Conservation (phyloP, 371 early-diverging fungal genomes). For the Ordospora pajunii region DNA sequence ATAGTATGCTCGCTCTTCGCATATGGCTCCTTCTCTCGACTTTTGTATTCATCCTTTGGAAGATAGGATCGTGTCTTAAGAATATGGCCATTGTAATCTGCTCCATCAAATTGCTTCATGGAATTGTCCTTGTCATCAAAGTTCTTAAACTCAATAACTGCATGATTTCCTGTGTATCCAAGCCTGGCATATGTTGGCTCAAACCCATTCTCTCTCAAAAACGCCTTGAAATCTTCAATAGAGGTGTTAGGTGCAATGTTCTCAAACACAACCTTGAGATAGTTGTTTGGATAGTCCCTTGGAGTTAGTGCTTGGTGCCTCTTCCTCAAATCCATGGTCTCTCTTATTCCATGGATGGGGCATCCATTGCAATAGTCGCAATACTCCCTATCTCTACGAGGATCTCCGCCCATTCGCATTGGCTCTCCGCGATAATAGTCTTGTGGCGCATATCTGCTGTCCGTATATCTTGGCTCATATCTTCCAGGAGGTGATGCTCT, state of each 20-base stretch:
- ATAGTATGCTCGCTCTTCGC: not conserved
- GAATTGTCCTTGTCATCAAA: conserved; percentile 36
- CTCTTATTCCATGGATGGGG: conserved; percentile 10
- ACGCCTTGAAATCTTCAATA: conserved; percentile 25
- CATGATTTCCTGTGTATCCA: conserved; percentile 36
- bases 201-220: conserved; percentile 23
- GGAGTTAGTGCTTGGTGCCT: not conserved
- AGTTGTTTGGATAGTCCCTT: conserved; percentile 24
- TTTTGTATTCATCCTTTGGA: conserved; percentile 5
- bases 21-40: not conserved
- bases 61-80: conserved; percentile 10
- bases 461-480: not conserved
- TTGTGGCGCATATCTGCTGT: not conserved
- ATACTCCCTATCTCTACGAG: not conserved
- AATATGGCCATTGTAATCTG: conserved; percentile 13
- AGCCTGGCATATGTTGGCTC: conserved; percentile 39
- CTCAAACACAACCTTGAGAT: conserved; percentile 40
- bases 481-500: not conserved
- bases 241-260: conserved; percentile 1
- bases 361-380: conserved; percentile 31
- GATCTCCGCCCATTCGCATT: conserved; percentile 8
- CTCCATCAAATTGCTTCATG: conserved; percentile 26
- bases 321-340: not conserved
- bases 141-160: conserved; percentile 41
- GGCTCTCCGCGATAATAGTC: not conserved